phyloP scores from a whole-genome alignment of 768 basidiomycete species.

The Leccinum fibrillosum region DNA sequence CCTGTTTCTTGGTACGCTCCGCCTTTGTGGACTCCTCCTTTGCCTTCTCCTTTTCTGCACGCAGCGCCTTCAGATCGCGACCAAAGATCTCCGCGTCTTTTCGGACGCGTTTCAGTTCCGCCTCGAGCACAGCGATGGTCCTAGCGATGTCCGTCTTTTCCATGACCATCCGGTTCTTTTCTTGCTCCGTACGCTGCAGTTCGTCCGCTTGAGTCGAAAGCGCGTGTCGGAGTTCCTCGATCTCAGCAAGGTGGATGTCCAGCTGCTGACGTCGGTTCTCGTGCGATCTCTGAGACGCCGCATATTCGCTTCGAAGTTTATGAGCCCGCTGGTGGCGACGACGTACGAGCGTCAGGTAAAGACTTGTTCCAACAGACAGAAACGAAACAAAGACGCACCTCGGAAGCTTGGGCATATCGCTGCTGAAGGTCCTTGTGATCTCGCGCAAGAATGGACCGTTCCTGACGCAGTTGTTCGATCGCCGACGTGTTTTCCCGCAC shows the following conservation, averaged over 20 bases:
- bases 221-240: conserved; percentile 71
- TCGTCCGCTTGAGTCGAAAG: conserved; percentile 58
- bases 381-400: background rate
- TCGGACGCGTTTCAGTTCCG: conserved; percentile 71
- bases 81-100: conserved; percentile 77
- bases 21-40: conserved; percentile 54
- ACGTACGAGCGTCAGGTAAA: background rate
- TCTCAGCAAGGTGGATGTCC: conserved; percentile 66
- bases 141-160: conserved; percentile 66
- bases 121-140: conserved; percentile 65
- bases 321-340: conserved; percentile 47
- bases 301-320: conserved; percentile 59
- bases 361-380: background rate
- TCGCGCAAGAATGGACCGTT: conserved; percentile 62
- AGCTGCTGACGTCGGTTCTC: conserved; percentile 71
- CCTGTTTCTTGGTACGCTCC: conserved; percentile 67
- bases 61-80: conserved; percentile 66
- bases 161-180: conserved; percentile 56
- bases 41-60: conserved; percentile 62
- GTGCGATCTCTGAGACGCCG: conserved; percentile 61
- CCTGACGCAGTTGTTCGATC: conserved; percentile 74
- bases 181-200: conserved; percentile 60
- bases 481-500: conserved; percentile 66
- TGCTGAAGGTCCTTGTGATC: conserved; percentile 51
- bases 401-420: background rate